Conservation (phyloP, 129 eudicot genomes). For the Smallanthus sonchifolius region DNA sequence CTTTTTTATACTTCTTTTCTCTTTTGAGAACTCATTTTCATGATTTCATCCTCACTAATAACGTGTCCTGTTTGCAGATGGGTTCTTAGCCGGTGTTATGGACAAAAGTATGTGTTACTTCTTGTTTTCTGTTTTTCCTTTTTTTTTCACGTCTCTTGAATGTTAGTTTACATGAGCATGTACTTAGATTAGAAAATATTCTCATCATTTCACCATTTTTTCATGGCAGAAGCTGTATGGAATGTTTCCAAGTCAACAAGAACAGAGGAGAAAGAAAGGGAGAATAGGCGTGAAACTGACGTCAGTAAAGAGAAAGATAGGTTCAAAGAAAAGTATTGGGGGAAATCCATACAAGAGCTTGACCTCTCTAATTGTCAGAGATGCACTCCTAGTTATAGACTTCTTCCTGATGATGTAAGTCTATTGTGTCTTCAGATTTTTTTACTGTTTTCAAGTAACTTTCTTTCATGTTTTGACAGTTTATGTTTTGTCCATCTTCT, state of each 20-base stretch:
- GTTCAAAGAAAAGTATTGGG: slow-evolving; percentile 78
- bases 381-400: slow-evolving; percentile 98
- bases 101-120: slow-evolving; percentile 69
- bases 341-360: slow-evolving; percentile 91
- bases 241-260: slow-evolving; percentile 56
- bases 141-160: background rate
- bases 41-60: background rate
- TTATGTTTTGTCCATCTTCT: background rate
- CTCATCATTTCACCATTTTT: background rate
- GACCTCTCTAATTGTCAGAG: slow-evolving; percentile 87
- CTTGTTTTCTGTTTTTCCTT: background rate
- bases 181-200: background rate
- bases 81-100: slow-evolving; percentile 93
- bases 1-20: background rate
- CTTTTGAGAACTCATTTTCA: slow-evolving; percentile 1
- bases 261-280: slow-evolving; percentile 81
- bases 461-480: background rate
- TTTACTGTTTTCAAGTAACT: background rate
- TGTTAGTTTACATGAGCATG: background rate
- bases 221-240: slow-evolving; percentile 71
- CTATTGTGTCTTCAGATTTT: slow-evolving; percentile 9
- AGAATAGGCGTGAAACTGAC: slow-evolving; percentile 71
- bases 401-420: slow-evolving; percentile 90
- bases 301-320: slow-evolving; percentile 75
- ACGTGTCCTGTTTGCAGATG: slow-evolving; percentile 60